Base-by-base conservation (phyloP, 768 basidiomycete species). In the Leccinum uliginosum region DNA sequence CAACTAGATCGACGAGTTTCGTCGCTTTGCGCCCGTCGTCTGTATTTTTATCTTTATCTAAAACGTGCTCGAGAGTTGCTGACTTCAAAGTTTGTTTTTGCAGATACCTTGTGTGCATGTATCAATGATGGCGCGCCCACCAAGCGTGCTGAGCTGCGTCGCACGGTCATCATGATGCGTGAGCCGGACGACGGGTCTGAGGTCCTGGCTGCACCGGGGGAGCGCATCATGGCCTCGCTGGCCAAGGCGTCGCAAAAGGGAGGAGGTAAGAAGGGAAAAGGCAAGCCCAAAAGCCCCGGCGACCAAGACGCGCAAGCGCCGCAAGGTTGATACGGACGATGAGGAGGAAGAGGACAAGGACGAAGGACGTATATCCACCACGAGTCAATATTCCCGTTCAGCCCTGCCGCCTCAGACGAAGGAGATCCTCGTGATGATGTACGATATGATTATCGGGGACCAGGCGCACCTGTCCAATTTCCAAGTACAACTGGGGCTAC, bases 391-490 rank as follows among this genome's bases (percentile, higher is more conserved):
- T 67, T 65, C 59, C 59, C 44, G 19, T 12, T 54, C 55, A 9
- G 45, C 54, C 24, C 29, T 55, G 17, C 24, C 52, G 2, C 59
- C 38, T 48, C 68, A 69, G 34, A 51, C 63, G 0, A 75, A 71
- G 58, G 61, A 63, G 56, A 73, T 93, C n/a, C 83, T 91, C 26
- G 69, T 96, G 17, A 97, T 94, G 4, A 97, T 93, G 2, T 96
- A 93, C 70, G 91, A 98, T 68, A 90, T 98, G 69, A 83, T 94
- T 61, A 95, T 94, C 66, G 87, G 83, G 58, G 90, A 97, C 70
- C 82, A 86, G 29, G 72, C 76, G 35, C 80, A 86, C 63, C 79
- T 89, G 52, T 72, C 76, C n/a, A n/a, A n/a, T n/a, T n/a, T n/a
- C n/a, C 47, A 80, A 79, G 57, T 90, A 89, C 68, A 74, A 82